Base-by-base conservation (phyloP, 1,284 basidiomycete genomes). In the Trichosporon asahii region DNA sequence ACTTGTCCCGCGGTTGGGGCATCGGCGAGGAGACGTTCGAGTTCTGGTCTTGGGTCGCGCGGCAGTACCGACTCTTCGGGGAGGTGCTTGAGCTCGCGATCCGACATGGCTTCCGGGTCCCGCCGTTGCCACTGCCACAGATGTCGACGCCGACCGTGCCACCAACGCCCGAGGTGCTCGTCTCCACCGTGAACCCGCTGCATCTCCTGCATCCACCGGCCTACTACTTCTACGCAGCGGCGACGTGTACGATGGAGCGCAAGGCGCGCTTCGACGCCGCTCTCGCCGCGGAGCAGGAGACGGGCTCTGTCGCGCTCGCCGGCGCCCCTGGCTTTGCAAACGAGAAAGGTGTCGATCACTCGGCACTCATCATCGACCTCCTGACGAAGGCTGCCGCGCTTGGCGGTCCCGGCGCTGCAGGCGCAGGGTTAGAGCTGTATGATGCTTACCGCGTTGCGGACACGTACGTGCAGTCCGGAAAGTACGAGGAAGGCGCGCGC, bases 21-120 rank as follows among this genome's bases (percentile, higher is more conserved):
- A 98, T 98, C 67, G 95, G 95, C n/a, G 93, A 95, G 76, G 91
- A 94, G 76, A 97, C 93, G 0, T 97, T 92, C 76, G 97, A 98
- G 81, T 98, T 90, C 79, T 98, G 96, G 96, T 92, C 91, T 75
- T 99, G 95, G 96, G 86, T 95, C 66, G 91, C 92, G 8, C 87
- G 95, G 78, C 94, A 98, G 91, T 94, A 96, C 78, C 90, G 94
- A 7, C 87, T 94, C 23, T 88, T 97, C 35, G 93, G 91, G 12
- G 95, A 97, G 80, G 85, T 97, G 1, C 86, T 96, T 2, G 93
- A 96, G 72, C 88, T 92, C 73, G 94, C 91, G 1, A 87, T 89
- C 0, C 86, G 87, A 29, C 87, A 88, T 0, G 90, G 89, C 0
- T 85, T 53, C 69, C 67, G 0, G 37, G 67, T 70, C 66, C 75